Conservation (phyloP, 176 grass and related monocot species). For the Carex littledalei region DNA sequence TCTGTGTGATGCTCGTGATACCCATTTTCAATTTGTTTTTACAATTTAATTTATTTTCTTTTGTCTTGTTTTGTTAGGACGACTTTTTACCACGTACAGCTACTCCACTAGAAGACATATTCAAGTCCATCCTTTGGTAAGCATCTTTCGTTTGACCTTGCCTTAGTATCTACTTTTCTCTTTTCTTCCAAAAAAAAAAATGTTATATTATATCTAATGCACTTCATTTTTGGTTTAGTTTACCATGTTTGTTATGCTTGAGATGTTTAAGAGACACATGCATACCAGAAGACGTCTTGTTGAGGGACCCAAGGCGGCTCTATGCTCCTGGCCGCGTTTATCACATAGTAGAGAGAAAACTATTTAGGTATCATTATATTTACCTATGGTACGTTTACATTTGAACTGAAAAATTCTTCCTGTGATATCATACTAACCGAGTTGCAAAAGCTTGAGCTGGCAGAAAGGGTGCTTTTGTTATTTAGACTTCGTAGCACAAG, state of each 20-base stretch:
- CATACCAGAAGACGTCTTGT: conserved; percentile 65
- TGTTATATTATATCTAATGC: not conserved
- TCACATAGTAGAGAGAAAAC: conserved; percentile 88
- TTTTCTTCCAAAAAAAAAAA: not conserved
- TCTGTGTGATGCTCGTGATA: not conserved
- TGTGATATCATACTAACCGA: not conserved
- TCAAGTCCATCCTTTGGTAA: conserved; percentile 95
- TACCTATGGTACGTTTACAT: not conserved
- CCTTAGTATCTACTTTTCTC: not conserved
- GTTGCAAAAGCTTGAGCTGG: not conserved
- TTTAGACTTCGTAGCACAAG: not conserved
- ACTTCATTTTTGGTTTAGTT: conserved; percentile 42
- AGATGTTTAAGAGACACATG: conserved; percentile 89
- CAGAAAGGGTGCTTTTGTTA: not conserved
- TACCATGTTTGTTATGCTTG: conserved; percentile 67
- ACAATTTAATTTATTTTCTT: not conserved
- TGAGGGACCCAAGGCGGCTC: conserved; percentile 91
- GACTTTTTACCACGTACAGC: conserved; percentile 90
- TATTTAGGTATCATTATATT: conserved; percentile 46
- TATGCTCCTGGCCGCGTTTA: conserved; percentile 88
- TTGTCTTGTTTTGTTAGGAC: conserved; percentile 41
- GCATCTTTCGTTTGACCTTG: not conserved
- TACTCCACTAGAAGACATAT: conserved; percentile 90
- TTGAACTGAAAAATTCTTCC: not conserved
- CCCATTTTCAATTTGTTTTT: not conserved